Base-by-base conservation (phyloP, 208 protist genomes). In the Trypanosoma rangeli region DNA sequence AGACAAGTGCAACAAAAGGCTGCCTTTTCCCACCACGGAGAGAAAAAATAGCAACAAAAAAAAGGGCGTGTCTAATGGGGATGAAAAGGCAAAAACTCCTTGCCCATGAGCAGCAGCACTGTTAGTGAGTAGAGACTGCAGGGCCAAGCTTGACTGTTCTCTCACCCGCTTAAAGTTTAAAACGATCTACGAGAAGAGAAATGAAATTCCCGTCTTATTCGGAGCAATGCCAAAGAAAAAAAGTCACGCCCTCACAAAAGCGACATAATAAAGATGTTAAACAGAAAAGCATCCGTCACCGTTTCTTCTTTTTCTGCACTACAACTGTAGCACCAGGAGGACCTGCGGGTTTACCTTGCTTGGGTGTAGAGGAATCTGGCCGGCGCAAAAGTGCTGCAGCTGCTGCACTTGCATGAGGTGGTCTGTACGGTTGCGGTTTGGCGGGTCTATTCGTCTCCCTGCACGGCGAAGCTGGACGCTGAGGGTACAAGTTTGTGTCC, bases 351-450 rank as follows among this genome's bases (percentile, higher is more conserved):
- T 93, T 93, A 16, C 77, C 79, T 57, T 78, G 73, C 50, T 78
- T 70, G 26, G 83, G 67, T 9, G 80, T 54, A 22, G 74, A 74
- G 24, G 79, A 66, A 29, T 90, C 85, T 16, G 84, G 78, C 4
- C 86, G 74, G 9, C 85, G 76, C 42, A 93, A 76, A 65, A 92
- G 58, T 16, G 82, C 85, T 0, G 85, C 80, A 3, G 90, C 84
- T 10, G 84, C 76, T 8, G 49, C 74, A 73, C 42, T 85, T 24
- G 57, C 89, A 31, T 88, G 85, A 9, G 90, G 90, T 31, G 90
- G 84, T 18, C 82, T 63, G 77, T 95, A 95, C 48, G 85, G 85
- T 76, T 85, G 82, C 60, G 87, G 64, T 70, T 95, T 95, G 24
- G 74, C 55, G 60, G 76, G 80, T 73, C 79, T 80, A 68, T 75